These are phyloP conservation scores for Hymenoscyphus fructigenus DNA, from an alignment of 2,329 filamentous ascomycete genomes.

Conservation along the genomic window DNA sequence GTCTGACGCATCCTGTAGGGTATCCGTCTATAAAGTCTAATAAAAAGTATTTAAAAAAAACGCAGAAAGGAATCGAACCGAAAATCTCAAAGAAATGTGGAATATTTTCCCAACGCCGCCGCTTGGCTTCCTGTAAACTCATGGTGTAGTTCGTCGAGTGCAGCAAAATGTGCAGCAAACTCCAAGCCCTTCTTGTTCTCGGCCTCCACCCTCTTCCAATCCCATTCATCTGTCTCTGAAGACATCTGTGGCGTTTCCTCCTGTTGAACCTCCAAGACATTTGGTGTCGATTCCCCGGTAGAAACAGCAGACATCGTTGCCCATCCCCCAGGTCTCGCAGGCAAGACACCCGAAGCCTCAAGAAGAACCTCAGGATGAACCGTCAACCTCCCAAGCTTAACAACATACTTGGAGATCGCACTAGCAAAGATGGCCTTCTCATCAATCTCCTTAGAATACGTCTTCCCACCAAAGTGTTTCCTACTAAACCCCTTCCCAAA, in stretches of 20 bases:
- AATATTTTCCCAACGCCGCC: conserved; percentile 36
- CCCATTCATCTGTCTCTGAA: conserved; percentile 42
- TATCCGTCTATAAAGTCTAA: conserved; percentile 10
- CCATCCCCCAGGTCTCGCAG: conserved; percentile 69
- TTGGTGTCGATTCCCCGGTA: conserved; percentile 30
- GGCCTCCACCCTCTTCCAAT: conserved; percentile 58
- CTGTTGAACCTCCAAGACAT: conserved; percentile 20
- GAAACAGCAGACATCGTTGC: conserved; percentile 37
- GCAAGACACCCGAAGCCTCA: conserved; percentile 69
- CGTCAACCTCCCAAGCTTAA: conserved; percentile 79
- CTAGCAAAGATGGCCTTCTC: conserved; percentile 69
- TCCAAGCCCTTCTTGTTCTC: conserved; percentile 55
- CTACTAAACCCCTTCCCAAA: conserved; percentile 43
- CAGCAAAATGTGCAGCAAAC: conserved; percentile 55
- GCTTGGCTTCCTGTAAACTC: conserved; percentile 35
- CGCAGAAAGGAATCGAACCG: not conserved
- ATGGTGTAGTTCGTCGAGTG: conserved; percentile 52
- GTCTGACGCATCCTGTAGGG: not conserved
- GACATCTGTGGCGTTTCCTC: conserved; percentile 6
- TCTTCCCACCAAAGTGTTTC: conserved; percentile 37
- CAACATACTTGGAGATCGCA: conserved; percentile 76
- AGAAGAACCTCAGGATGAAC: conserved; percentile 79
- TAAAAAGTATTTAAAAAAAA: not conserved
- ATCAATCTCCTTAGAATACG: conserved; percentile 42
- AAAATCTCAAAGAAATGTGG: conserved; percentile 4